Base-by-base conservation (phyloP, 2,329 filamentous ascomycete genomes). In the Cercospora zeae-maydis region DNA sequence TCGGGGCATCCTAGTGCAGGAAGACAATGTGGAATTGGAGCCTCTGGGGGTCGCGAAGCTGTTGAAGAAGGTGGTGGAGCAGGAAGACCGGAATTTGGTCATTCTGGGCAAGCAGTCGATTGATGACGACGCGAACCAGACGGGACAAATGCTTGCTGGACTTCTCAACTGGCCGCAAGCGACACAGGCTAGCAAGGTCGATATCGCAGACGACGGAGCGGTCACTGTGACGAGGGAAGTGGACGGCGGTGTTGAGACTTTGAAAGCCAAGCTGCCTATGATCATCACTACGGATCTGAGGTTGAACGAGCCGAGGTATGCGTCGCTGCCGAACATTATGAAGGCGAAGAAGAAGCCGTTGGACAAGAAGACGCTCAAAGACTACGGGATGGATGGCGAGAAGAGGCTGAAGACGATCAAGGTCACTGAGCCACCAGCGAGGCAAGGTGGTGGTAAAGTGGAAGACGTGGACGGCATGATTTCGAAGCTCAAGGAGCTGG, bases 331-430 rank as follows among this genome's bases (percentile, higher is more conserved):
- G 56, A 98, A 98, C 76, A 98, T 99, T 69, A 99, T 99, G 95
- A 99, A 98, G 88, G 95, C 95, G 58, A 99, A 99, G 90, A 99
- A 98, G 90, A 99, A 99, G 89, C 91, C 91, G 74, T 75, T 99
- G 71, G 92, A 95, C 73, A 98, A 97, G 89, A 89, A 92, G 84
- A 91, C 85, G 69, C 77, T 97, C 76, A 84, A 82, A 62, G 95
- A 99, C 75, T 90, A 90, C 77, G 91, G 90, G 1, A 79, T 96
- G 47, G 88, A 92, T 71, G 85, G 85, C 58, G 83, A 84, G 76
- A 87, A 84, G 78, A 84, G 93, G 72, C 79, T 99, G 76, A 96
- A 95, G 86, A 90, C 92, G 59, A 74, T 98, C 71, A 95, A 95
- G 84, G 93, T 99, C 61, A 74, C 78, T 88, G 95, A 99, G 81